Base-by-base conservation (phyloP, 805 yeast species). In the Saccharomycopsis amapae region DNA sequence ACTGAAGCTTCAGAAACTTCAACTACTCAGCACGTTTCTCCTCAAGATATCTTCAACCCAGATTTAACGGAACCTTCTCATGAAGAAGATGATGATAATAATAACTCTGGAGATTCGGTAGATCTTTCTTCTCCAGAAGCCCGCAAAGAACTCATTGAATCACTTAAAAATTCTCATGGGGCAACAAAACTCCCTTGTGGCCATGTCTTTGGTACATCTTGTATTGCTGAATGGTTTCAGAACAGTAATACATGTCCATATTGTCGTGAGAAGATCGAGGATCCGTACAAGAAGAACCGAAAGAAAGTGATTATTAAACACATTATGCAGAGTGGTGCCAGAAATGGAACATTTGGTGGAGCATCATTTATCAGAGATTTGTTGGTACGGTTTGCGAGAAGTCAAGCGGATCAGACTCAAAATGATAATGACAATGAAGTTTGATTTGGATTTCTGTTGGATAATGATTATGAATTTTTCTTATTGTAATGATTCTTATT, bases 171-270 rank as follows among this genome's bases (percentile, higher is more conserved):
- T 5, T 7, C 22, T 5, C 97, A 90, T 60, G 61, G 71, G 3
- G 83, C 96, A 0, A 69, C 83, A 1, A 66, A 73, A 48, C 68
- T 90, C 72, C 93, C 95, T 0, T 90, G 97, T 62, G 78, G 78
- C 5, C 97, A 90, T 59, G 59, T 78, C 0, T 90, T 90, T 68
- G 97, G 97, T 6, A 72, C 79, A 49, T 74, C 76, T 17, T 90
- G 97, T 65, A 66, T 87, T 20, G 75, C 70, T 48, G 85, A 82
- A 54, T 90, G 97, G 97, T 73, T 89, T 42, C 73, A 72, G 49
- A 65, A 73, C 20, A 78, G 83, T 55, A 72, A 76, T 31, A 76
- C 86, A 1, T 89, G 97, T 61, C 97, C 97, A 0, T 63, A 89
- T 39, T 90, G 97, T 60, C 77, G 97, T 48, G 68, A 68, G 15